A percentile compares a stretch with the other conserved stretches of the same genome.
Conservation (phyloP, 164 flowering plant genomes). For the Malania oleifera region DNA sequence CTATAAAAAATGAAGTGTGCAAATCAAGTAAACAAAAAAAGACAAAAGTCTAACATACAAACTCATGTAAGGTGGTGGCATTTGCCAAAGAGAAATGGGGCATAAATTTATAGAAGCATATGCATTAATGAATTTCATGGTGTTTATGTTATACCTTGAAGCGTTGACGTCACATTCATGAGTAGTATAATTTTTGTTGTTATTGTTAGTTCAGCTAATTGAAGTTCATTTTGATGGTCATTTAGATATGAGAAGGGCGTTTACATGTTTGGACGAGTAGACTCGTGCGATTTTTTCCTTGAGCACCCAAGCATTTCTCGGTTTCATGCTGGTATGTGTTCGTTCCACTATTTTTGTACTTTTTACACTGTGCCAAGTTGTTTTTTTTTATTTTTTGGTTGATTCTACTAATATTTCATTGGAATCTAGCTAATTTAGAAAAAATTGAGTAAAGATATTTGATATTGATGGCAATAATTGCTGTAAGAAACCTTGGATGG, state of each 20-base stretch:
- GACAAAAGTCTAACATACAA: no score
- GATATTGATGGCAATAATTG: no score
- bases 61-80: no score
- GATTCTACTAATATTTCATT: not conserved
- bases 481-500: no score
- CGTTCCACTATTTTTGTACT: not conserved
- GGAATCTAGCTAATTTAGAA: no score
- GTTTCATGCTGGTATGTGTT: slow-evolving; percentile 83
- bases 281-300: slow-evolving; percentile 83
- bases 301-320: slow-evolving; percentile 95
- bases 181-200: not conserved
- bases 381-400: not conserved
- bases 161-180: not conserved
- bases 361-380: not conserved
- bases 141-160: no score
- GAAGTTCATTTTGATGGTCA: slow-evolving; percentile 5
- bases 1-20: no score
- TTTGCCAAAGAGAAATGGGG: not conserved
- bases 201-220: not conserved
- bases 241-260: slow-evolving; percentile 80
- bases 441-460: no score
- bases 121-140: not conserved
- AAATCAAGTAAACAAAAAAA: not conserved
- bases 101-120: not conserved
- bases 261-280: slow-evolving; percentile 94